Evolutionary conservation across 306 rosid genomes (phyloP).

Genomic region (Potentilla sterilis): DNA sequence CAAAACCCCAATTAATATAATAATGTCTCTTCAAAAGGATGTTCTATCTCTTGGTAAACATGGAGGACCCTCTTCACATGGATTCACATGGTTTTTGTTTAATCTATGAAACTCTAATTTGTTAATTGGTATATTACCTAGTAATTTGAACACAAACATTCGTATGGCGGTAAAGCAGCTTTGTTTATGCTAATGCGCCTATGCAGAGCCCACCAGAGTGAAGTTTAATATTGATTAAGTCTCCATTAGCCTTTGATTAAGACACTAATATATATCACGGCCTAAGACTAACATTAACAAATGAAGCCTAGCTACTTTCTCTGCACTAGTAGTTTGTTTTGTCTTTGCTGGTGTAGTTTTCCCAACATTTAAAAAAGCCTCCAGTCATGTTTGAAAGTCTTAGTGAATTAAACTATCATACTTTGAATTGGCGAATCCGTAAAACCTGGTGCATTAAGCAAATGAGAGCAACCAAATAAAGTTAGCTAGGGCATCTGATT

Average conservation of each 20-base stretch:
- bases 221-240: conserved; percentile 22
- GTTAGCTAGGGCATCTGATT: too few relatives aligned
- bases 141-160: conserved; percentile 35
- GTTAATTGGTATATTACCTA: conserved; percentile 14
- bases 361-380: conserved; percentile 15
- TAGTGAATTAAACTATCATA: conserved; percentile 21
- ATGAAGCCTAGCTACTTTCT: conserved; percentile 32
- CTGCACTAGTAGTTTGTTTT: not conserved
- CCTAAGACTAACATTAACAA: conserved; percentile 34
- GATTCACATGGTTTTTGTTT: conserved; percentile 54
- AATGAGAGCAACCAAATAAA: conserved; percentile 35
- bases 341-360: conserved; percentile 30
- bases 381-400: conserved; percentile 29
- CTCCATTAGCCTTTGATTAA: conserved; percentile 22
- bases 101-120: conserved; percentile 31
- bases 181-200: conserved; percentile 17
- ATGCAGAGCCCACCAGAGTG: conserved; percentile 36
- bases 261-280: conserved; percentile 22
- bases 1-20: not conserved
- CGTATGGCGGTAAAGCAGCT: conserved; percentile 35
- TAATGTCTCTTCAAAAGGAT: not conserved
- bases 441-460: conserved; percentile 37
- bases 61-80: conserved; percentile 70
- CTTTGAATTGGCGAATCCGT: conserved; percentile 34
- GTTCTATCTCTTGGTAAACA: conserved; percentile 5